Percentiles rank a stretch among this genome's conserved stretches.
Conservation (phyloP, 352 stramenopile genomes). For the Globisporangium acanthophoron region DNA sequence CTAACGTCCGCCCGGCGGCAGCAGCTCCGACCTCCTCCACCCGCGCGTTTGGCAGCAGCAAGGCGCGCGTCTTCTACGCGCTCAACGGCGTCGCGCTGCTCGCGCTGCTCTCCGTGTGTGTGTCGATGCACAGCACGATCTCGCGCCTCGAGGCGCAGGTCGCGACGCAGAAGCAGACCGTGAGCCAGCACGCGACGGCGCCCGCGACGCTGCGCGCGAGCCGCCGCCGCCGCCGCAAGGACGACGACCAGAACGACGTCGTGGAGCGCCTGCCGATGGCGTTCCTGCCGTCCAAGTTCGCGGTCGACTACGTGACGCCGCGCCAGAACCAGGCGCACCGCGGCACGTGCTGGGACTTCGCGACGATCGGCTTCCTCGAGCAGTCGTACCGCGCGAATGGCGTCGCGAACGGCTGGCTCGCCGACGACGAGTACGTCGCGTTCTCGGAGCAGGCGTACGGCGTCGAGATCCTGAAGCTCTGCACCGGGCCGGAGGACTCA, state of each 20-base stretch:
- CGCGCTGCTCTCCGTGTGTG: conserved; percentile 45
- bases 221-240: conserved; percentile 2
- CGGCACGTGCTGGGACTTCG: conserved; percentile 82
- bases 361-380: conserved; percentile 71
- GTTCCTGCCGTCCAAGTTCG: conserved; percentile 74
- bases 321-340: conserved; percentile 69
- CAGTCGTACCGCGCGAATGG: conserved; percentile 73
- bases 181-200: not conserved
- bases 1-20: no score
- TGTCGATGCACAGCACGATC: conserved; percentile 76
- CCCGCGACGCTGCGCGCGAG: conserved; percentile 3
- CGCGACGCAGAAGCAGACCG: conserved; percentile 1
- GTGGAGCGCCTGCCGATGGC: conserved; percentile 49
- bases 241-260: not conserved
- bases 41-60: conserved; percentile 18
- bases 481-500: conserved; percentile 51
- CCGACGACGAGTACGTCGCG: conserved; percentile 62
- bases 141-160: conserved; percentile 37
- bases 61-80: conserved; percentile 36
- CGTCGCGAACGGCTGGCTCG: conserved; percentile 60
- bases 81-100: conserved; percentile 57
- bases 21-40: not conserved
- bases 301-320: conserved; percentile 70
- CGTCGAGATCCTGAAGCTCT: conserved; percentile 64
- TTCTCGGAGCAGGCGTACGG: conserved; percentile 82